Evolutionary conservation across 108 stramenopile genomes (phyloP), one percentile per base, ranked within the genome.

Genomic region (Fistulifera pelliculosa): DNA sequence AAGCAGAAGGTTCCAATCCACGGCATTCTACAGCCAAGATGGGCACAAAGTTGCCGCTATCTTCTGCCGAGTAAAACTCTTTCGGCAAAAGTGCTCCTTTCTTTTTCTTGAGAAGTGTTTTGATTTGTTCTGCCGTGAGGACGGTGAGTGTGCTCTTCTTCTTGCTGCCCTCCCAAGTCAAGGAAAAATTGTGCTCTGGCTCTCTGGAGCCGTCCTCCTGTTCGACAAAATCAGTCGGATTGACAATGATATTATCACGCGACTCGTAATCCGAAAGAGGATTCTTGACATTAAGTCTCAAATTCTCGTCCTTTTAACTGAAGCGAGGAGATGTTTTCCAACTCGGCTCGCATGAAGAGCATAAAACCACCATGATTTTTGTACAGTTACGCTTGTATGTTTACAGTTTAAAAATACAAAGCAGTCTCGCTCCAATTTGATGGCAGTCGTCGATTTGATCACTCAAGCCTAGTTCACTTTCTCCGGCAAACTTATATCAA

Each of bases 131-230:
- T 21, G 66, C 78, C 47, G 68, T 65, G 45, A 88, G 63, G 4
- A 80, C 73, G 40, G 70, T 70, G 49, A 82, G 42, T 21, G 66
- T 80, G 40, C 81, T 84, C 22, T 45, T 28, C 60, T 91, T 91
- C n/a, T 91, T 87, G 49, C 60, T 68, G 2, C 85, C 89, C 43
- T 91, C 89, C 89, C 89, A 91, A 53, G 69, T 78, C 14, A 91
- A 54, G 12, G 60, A 53, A 53, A 91, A 87, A 74, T 91, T 85
- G 62, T 79, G 74, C 0, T 78, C 63, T 27, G 85, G 79, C 62
- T 87, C 83, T 45, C 85, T 66, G 27, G 78, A 64, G 3, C 55
- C 53, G 26, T 84, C 86, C 26, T 81, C 87, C 66, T 87, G 89
- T 24, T 91, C 89, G 23, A 84, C 44, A 28, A 68, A 70, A 53